Conservation (phyloP, 306 rosid genomes). For the Vachellia pachyceras region DNA sequence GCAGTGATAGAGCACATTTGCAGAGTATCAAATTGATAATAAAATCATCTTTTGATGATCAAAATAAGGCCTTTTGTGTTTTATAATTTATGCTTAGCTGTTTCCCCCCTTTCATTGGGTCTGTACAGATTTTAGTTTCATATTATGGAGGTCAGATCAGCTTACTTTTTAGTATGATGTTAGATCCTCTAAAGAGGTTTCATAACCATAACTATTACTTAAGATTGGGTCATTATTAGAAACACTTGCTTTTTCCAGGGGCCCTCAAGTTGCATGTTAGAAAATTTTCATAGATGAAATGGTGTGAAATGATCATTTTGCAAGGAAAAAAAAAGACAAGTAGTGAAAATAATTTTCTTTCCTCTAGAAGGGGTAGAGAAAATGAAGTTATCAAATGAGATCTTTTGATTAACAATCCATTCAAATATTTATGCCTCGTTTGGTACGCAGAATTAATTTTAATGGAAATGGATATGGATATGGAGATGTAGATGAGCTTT, state of each 20-base stretch:
- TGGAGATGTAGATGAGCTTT: too few relatives aligned
- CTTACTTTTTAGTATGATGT: slow-evolving; percentile 18
- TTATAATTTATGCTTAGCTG: slow-evolving; percentile 25
- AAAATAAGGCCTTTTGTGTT: not conserved
- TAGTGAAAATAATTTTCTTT: not conserved
- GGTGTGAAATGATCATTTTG: not conserved
- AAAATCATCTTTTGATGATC: not conserved
- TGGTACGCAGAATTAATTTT: too few relatives aligned
- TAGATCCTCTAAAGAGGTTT: not conserved
- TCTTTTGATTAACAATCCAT: too few relatives aligned
- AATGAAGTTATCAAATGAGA: too few relatives aligned
- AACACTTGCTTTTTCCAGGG: not conserved
- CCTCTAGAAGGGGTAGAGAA: not conserved
- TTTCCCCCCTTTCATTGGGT: slow-evolving; percentile 1
- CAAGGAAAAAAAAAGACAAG: not conserved
- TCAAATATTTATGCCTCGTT: too few relatives aligned
- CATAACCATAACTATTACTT: not conserved
- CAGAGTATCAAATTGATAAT: not conserved
- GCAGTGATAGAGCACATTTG: not conserved
- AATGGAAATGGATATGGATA: too few relatives aligned
- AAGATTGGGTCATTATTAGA: not conserved
- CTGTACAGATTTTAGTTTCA: slow-evolving; percentile 17
- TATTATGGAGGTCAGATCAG: not conserved
- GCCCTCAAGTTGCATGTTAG: slow-evolving; percentile 8
- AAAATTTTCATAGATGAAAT: not conserved